These are phyloP conservation scores for Starmerella sp. DNA, from an alignment of 805 yeast genomes.

Conservation along the genomic window DNA sequence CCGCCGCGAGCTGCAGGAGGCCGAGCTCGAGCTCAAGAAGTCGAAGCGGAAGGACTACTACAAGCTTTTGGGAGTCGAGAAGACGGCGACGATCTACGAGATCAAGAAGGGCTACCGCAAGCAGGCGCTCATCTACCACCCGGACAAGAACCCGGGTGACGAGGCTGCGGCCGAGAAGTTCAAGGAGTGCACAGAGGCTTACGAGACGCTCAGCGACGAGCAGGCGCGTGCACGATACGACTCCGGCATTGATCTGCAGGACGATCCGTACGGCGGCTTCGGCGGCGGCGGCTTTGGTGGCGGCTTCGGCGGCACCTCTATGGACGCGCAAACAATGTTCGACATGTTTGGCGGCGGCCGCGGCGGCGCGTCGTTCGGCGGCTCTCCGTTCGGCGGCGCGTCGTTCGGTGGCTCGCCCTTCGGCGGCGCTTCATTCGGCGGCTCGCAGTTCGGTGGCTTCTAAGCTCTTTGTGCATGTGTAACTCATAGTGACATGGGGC, in stretches of 20 bases:
- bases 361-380: conserved; percentile 14
- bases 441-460: conserved; percentile 5
- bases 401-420: conserved; percentile 3
- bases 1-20: conserved; percentile 32
- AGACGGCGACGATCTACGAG: conserved; percentile 40
- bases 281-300: conserved; percentile 49
- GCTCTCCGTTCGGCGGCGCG: conserved; percentile 17
- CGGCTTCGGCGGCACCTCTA: conserved; percentile 36
- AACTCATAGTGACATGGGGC: not conserved
- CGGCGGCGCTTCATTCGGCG: not conserved
- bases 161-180: conserved; percentile 87
- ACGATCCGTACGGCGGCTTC: conserved; percentile 47
- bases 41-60: conserved; percentile 43
- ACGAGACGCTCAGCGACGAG: conserved; percentile 72
- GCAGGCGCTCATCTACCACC: conserved; percentile 63
- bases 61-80: conserved; percentile 44
- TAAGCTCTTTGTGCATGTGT: not conserved
- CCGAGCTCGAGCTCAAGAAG: conserved; percentile 35
- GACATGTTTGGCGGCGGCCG: conserved; percentile 33
- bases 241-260: conserved; percentile 62
- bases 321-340: conserved; percentile 30
- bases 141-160: conserved; percentile 58
- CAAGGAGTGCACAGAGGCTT: conserved; percentile 78
- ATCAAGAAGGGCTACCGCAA: conserved; percentile 68
- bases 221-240: conserved; percentile 85